Evolutionary conservation across 2,329 filamentous ascomycete species (phyloP).

Genomic region (Myrmaecium sp.): DNA sequence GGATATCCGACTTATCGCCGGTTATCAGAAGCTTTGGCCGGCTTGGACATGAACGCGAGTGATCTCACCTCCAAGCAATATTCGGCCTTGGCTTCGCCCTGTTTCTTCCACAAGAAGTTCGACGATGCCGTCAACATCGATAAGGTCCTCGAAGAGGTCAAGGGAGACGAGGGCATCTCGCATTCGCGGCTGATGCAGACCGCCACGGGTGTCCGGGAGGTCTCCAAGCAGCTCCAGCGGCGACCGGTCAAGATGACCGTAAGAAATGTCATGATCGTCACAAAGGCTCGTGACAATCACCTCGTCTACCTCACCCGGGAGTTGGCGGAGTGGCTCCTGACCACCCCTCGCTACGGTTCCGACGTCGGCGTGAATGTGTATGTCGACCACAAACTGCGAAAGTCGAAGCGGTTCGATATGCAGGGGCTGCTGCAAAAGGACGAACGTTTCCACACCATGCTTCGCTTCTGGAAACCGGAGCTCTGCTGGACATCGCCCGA

Average conservation of each 20-base stretch:
- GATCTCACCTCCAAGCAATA: conserved; percentile 23
- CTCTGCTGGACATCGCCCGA: conserved; percentile 89
- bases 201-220: conserved; percentile 83
- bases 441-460: conserved; percentile 61
- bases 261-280: conserved; percentile 93
- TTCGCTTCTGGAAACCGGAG: conserved; percentile 92
- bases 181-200: conserved; percentile 92
- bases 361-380: conserved; percentile 88
- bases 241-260: conserved; percentile 85
- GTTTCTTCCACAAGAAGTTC: conserved; percentile 95
- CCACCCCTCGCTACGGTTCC: conserved; percentile 75
- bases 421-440: conserved; percentile 56
- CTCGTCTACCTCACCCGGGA: conserved; percentile 80
- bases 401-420: conserved; percentile 75
- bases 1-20: conserved; percentile 39
- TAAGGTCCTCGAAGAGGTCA: conserved; percentile 87
- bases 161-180: conserved; percentile 72
- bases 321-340: conserved; percentile 71
- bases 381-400: conserved; percentile 86
- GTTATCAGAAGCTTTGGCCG: conserved; percentile 42
- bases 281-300: conserved; percentile 89
- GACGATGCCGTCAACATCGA: conserved; percentile 92
- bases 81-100: conserved; percentile 75
- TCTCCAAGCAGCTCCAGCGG: conserved; percentile 86
- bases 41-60: conserved; percentile 31